Conservation (phyloP, 225 moss, liverwort and hornwort genomes). For the Marchantia paleacea region DNA sequence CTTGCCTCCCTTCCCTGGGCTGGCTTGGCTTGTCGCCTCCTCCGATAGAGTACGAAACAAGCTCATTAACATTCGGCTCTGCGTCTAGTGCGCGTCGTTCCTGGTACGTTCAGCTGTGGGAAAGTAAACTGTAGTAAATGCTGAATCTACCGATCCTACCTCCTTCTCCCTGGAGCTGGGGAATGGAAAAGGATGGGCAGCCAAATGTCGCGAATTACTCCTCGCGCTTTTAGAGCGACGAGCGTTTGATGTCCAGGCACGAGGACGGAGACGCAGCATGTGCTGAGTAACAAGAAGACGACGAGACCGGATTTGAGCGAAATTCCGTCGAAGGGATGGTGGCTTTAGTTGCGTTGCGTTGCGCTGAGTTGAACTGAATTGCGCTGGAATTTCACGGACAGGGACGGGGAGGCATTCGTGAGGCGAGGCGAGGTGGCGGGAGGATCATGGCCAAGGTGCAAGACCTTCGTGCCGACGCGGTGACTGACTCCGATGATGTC, state of each 20-base stretch:
- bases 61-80: background rate
- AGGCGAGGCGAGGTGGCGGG: background rate
- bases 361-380: background rate
- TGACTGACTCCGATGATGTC: slow-evolving; percentile 20
- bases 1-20: background rate
- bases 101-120: background rate
- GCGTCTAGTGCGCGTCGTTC: background rate
- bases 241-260: background rate
- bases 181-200: background rate
- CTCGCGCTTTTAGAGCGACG: background rate
- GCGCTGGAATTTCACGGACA: background rate
- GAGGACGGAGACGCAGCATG: background rate
- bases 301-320: background rate
- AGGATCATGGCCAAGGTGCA: slow-evolving; percentile 7
- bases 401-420: background rate
- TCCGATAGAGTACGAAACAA: background rate
- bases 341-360: background rate
- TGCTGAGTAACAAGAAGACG: background rate
- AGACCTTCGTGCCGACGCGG: background rate
- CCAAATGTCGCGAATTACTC: background rate
- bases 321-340: no score
- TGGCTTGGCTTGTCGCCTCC: background rate
- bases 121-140: background rate
- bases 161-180: background rate
- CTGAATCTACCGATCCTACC: background rate